Percentiles rank a stretch among this genome's conserved stretches.
Evolutionary conservation across 2,329 filamentous ascomycete species (phyloP).

Genomic region (Fusarium begoniae): DNA sequence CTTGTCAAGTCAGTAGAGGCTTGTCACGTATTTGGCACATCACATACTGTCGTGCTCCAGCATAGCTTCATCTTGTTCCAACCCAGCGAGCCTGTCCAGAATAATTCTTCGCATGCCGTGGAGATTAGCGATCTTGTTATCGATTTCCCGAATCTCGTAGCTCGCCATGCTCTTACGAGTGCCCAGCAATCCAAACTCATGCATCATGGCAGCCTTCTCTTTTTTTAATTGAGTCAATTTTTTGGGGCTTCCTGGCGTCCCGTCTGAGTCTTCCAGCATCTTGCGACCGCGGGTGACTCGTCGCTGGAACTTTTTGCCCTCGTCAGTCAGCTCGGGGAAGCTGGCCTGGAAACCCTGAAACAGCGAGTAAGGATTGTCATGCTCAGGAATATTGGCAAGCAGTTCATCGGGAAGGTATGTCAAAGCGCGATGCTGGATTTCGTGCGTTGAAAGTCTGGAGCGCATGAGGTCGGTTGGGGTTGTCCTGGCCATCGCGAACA

Average conservation of each 20-base stretch:
- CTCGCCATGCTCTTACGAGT: conserved; percentile 98
- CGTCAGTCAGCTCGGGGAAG: conserved; percentile 76
- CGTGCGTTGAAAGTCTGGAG: conserved; percentile 85
- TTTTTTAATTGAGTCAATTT: conserved; percentile 78
- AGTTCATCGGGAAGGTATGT: conserved; percentile 91
- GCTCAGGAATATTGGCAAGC: conserved; percentile 86
- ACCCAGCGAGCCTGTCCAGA: conserved; percentile 81
- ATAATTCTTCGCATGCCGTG: conserved; percentile 93
- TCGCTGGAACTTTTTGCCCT: conserved; percentile 75
- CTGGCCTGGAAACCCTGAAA: conserved; percentile 97
- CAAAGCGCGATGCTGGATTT: conserved; percentile 94
- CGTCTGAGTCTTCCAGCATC: conserved; percentile 72
- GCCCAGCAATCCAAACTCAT: conserved; percentile 88
- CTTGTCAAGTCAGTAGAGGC: conserved; percentile 54
- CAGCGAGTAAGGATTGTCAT: conserved; percentile 86
- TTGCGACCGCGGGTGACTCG: conserved; percentile 80
- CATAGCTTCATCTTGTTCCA: conserved; percentile 91
- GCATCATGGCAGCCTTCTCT: conserved; percentile 81
- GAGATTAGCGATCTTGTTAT: conserved; percentile 94
- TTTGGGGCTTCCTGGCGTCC: conserved; percentile 66
- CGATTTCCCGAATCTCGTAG: conserved; percentile 94
- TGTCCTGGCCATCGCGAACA: conserved; percentile 90
- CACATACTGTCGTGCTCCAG: conserved; percentile 86
- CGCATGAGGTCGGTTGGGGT: conserved; percentile 94
- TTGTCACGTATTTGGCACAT: background rate